Conservation (phyloP, 176 grass and related monocot species). For the Saccharum officinarum region DNA sequence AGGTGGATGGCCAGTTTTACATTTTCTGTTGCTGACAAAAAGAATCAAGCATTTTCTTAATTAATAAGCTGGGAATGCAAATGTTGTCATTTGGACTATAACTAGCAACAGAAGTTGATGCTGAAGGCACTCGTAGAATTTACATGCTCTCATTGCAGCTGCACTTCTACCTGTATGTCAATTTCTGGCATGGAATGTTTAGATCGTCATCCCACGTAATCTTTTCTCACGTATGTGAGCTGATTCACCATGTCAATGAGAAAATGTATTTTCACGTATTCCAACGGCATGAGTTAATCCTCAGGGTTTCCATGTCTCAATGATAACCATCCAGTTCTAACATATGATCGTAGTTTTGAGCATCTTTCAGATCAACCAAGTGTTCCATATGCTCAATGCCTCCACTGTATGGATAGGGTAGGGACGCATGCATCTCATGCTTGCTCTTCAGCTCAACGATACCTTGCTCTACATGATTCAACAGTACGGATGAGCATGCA, state of each 20-base stretch:
- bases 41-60: slow-evolving; percentile 2
- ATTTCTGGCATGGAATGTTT: neutral
- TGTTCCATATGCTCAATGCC: no score
- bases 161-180: neutral
- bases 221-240: neutral
- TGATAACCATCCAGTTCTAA: neutral
- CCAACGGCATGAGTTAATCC: neutral
- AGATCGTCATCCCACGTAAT: neutral
- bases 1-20: neutral
- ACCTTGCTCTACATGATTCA: no score
- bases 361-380: no score
- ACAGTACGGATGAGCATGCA: no score
- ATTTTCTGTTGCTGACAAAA: slow-evolving; percentile 9
- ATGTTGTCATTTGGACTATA: neutral
- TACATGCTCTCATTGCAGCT: neutral
- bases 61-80: neutral
- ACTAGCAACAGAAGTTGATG: neutral
- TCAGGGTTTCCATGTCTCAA: neutral
- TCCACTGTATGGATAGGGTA: no score
- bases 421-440: no score
- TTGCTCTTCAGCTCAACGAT: no score
- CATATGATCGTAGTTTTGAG: no score
- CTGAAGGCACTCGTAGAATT: neutral
- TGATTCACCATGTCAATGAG: neutral
- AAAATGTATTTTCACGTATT: neutral